phyloP scores from a whole-genome alignment of 1,139 yeast species.

The Kodamaea sp. region DNA sequence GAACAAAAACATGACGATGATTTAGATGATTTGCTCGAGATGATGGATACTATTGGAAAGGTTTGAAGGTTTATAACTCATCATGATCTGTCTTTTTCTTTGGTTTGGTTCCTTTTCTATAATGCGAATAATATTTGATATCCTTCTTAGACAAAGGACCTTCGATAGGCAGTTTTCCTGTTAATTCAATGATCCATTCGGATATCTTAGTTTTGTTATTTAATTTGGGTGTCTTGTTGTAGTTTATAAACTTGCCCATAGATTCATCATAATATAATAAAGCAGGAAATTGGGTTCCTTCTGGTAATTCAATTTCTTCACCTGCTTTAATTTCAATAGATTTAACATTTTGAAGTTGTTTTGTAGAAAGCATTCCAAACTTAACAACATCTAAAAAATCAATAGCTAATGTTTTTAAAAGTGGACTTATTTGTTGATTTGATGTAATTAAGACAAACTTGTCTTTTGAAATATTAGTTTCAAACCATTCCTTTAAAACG shows the following conservation, averaged over 20 bases:
- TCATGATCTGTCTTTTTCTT: conserved; percentile 27
- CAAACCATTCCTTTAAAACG: conserved; percentile 28
- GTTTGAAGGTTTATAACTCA: conserved; percentile 28
- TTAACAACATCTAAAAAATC: conserved; percentile 51
- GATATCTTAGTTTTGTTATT: conserved; percentile 31
- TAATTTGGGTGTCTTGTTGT: conserved; percentile 22
- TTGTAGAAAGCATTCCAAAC: conserved; percentile 26
- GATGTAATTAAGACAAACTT: conserved; percentile 47
- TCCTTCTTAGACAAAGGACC: conserved; percentile 40
- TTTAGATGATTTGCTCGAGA: conserved; percentile 31
- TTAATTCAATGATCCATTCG: conserved; percentile 32
- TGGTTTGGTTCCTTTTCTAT: conserved; percentile 28
- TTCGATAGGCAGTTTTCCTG: conserved; percentile 31
- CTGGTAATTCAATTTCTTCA: conserved; percentile 20
- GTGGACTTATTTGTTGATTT: conserved; percentile 50
- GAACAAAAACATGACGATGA: conserved; percentile 21
- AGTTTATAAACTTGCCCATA: conserved; percentile 19
- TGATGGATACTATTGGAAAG: conserved; percentile 37
- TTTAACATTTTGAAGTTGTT: conserved; percentile 9
- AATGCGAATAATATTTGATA: conserved; percentile 26
- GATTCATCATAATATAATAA: conserved; percentile 28
- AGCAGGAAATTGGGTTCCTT: conserved; percentile 24
- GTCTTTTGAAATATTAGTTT: conserved; percentile 17
- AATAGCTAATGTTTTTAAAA: conserved; percentile 69
- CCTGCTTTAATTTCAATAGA: conserved; percentile 19